phyloP scores from a whole-genome alignment of 108 stramenopile species.

The Cyclostephanos tholiformis region DNA sequence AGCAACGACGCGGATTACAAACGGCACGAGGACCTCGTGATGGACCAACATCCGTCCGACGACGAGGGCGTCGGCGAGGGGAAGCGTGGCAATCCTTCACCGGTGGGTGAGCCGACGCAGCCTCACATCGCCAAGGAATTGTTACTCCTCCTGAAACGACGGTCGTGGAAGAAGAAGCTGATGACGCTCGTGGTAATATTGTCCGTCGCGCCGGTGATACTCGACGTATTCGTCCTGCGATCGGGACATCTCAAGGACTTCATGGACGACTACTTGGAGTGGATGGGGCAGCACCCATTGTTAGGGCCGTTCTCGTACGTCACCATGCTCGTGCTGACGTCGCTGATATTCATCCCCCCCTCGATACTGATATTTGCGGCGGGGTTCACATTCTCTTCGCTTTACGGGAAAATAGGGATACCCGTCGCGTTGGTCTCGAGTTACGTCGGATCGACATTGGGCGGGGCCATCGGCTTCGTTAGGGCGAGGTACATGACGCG shows the following conservation, averaged over 20 bases:
- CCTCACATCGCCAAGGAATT: constrained; percentile 17
- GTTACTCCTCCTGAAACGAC: constrained; percentile 10
- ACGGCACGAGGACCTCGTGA: neutral
- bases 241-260: neutral
- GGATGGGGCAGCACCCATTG: constrained; percentile 13
- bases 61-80: neutral
- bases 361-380: constrained; percentile 35
- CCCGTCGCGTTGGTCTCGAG: constrained; percentile 13
- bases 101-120: neutral
- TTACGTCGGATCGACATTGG: constrained; percentile 30
- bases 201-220: constrained; percentile 20
- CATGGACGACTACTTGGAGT: constrained; percentile 18
- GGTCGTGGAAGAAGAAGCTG: constrained; percentile 43
- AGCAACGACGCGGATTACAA: neutral
- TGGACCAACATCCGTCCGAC: neutral
- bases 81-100: too few relatives aligned
- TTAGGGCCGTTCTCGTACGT: constrained; percentile 27
- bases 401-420: constrained; percentile 29
- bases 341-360: constrained; percentile 41
- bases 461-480: constrained; percentile 34
- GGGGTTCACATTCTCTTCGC: constrained; percentile 35
- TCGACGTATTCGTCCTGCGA: constrained; percentile 22
- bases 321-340: constrained; percentile 15
- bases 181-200: constrained; percentile 23
- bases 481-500: constrained; percentile 44